Conservation (phyloP, 2,329 filamentous ascomycete genomes). For the Penicillium polonicum region DNA sequence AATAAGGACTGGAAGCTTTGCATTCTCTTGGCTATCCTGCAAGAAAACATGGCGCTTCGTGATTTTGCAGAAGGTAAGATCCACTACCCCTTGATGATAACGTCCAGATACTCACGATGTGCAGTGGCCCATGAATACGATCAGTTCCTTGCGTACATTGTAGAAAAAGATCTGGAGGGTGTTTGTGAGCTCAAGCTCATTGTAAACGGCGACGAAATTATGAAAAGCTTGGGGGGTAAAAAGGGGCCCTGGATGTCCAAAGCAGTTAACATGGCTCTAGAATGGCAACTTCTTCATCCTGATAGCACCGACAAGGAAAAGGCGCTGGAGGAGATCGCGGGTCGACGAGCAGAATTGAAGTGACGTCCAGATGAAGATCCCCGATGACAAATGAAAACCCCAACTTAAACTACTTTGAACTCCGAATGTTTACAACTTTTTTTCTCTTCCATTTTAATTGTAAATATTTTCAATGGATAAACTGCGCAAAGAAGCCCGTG, state of each 20-base stretch:
- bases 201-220: constrained; percentile 73
- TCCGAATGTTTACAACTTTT: constrained; percentile 1
- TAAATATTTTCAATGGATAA: constrained; percentile 25
- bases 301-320: constrained; percentile 54
- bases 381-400: constrained; percentile 11
- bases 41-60: constrained; percentile 38
- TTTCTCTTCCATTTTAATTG: background rate
- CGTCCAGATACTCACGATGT: constrained; percentile 10
- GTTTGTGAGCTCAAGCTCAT: constrained; percentile 61
- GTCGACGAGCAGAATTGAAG: constrained; percentile 53
- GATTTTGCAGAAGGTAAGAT: constrained; percentile 34
- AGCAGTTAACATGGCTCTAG: constrained; percentile 75
- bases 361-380: constrained; percentile 24
- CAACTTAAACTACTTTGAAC: constrained; percentile 4
- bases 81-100: background rate
- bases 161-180: constrained; percentile 49
- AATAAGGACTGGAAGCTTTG: constrained; percentile 43
- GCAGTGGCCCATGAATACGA: constrained; percentile 53
- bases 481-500: constrained; percentile 29
- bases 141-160: constrained; percentile 53
- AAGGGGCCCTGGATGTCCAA: constrained; percentile 79
- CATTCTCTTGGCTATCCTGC: constrained; percentile 40
- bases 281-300: constrained; percentile 86
- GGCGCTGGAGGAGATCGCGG: constrained; percentile 60
- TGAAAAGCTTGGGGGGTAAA: constrained; percentile 62